These are phyloP conservation scores for Sugiyamaella paludigena DNA, from an alignment of 1,139 yeast genomes.

Conservation along the genomic window DNA sequence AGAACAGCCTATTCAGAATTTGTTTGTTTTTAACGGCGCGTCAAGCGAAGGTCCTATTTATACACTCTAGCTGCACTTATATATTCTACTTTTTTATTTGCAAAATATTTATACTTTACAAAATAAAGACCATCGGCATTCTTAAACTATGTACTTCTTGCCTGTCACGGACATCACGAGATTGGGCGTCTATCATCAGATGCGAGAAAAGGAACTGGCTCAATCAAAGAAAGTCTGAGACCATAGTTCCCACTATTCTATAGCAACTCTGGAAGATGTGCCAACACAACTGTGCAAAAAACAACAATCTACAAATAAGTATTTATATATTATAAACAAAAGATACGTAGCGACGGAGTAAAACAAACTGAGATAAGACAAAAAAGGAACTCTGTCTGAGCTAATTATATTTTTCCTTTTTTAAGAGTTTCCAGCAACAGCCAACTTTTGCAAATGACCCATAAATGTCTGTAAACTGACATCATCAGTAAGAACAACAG, in stretches of 20 bases:
- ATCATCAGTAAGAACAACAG: constrained; percentile 92
- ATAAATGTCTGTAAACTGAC: constrained; percentile 88
- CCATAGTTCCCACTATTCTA: no score
- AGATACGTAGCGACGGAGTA: background rate
- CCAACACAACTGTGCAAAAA: no score
- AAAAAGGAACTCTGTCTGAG: no score
- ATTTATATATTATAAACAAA: background rate
- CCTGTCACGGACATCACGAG: background rate
- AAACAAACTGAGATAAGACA: background rate
- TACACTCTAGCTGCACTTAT: constrained; percentile 41
- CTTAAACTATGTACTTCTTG: no score
- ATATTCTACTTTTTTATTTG: background rate
- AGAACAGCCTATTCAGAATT: constrained; percentile 80
- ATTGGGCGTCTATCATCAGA: background rate
- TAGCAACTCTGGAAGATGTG: no score
- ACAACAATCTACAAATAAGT: background rate
- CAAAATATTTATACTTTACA: background rate
- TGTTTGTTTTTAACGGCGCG: constrained; percentile 70
- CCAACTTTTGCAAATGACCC: constrained; percentile 83
- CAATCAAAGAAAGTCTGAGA: background rate
- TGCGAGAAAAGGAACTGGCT: background rate
- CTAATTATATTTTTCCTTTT: no score
- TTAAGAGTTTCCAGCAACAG: constrained; percentile 50
- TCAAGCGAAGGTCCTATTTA: constrained; percentile 76
- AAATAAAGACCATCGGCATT: no score